Percentiles rank a stretch among this genome's conserved stretches.
Evolutionary conservation across 495 filamentous ascomycete species (phyloP).

Genomic region (Sabuloglossum arenarium): DNA sequence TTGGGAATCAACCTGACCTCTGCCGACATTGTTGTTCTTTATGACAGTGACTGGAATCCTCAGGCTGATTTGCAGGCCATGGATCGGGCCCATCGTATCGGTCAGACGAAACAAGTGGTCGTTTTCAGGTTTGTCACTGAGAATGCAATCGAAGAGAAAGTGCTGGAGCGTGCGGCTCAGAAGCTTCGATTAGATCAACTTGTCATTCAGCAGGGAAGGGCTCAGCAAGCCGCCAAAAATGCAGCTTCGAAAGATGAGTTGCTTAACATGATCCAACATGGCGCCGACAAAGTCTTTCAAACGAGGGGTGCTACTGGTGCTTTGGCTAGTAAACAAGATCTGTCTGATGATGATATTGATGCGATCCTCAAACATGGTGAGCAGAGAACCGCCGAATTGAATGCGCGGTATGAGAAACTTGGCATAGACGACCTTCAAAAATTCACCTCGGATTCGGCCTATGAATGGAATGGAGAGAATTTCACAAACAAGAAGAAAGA

Average conservation of each 20-base stretch:
- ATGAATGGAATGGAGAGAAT: constrained; percentile 96
- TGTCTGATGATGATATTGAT: constrained; percentile 80
- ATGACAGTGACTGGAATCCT: constrained; percentile 98
- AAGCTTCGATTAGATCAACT: constrained; percentile 94
- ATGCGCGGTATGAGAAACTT: constrained; percentile 88
- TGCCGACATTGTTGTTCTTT: constrained; percentile 94
- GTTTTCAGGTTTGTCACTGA: constrained; percentile 96
- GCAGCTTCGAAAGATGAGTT: constrained; percentile 89
- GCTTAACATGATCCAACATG: constrained; percentile 95
- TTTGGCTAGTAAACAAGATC: constrained; percentile 33
- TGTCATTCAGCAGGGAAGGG: constrained; percentile 97
- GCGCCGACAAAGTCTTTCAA: constrained; percentile 82
- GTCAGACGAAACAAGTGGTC: constrained; percentile 92
- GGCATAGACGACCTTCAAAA: constrained; percentile 96
- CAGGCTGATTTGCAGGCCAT: constrained; percentile 97
- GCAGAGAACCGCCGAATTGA: constrained; percentile 70
- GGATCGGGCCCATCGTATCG: constrained; percentile 96
- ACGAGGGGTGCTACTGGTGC: constrained; percentile 35
- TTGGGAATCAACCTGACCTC: constrained; percentile 95
- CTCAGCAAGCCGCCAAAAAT: constrained; percentile 74
- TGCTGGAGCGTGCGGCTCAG: constrained; percentile 89
- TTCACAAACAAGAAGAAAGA: constrained; percentile 85
- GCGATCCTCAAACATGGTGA: constrained; percentile 70
- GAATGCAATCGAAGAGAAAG: constrained; percentile 96
- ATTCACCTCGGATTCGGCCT: constrained; percentile 88